These are phyloP conservation scores for Xerocomellus dryophilus DNA, from an alignment of 768 basidiomycete genomes.

Conservation along the genomic window DNA sequence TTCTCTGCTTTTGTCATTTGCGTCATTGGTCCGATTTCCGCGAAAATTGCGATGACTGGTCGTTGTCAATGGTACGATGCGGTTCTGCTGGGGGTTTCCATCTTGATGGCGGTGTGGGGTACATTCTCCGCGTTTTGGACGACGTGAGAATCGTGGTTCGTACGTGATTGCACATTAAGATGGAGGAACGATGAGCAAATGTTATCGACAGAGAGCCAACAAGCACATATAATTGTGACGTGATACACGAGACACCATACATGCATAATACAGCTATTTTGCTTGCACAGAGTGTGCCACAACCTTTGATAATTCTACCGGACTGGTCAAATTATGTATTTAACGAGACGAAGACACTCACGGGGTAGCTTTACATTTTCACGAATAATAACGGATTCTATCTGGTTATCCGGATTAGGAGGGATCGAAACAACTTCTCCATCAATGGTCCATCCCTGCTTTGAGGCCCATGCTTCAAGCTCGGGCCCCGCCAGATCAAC, in stretches of 20 bases:
- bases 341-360: slow-evolving; percentile 38
- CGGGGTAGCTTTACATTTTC: slow-evolving; percentile 80
- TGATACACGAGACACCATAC: slow-evolving; percentile 3
- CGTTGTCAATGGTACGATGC: slow-evolving; percentile 52
- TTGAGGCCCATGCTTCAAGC: slow-evolving; percentile 56
- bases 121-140: slow-evolving; percentile 62
- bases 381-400: slow-evolving; percentile 80
- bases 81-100: slow-evolving; percentile 47
- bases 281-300: slow-evolving; percentile 67
- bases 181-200: neutral
- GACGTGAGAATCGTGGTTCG: slow-evolving; percentile 17
- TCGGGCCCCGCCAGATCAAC: slow-evolving; percentile 64
- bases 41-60: slow-evolving; percentile 59
- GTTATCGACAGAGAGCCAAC: neutral
- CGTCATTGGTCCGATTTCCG: slow-evolving; percentile 72
- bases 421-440: slow-evolving; percentile 65
- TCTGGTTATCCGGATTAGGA: slow-evolving; percentile 84
- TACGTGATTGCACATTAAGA: neutral
- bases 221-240: slow-evolving; percentile 1
- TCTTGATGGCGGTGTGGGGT: slow-evolving; percentile 75
- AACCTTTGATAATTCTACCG: slow-evolving; percentile 70
- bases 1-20: slow-evolving; percentile 78
- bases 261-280: slow-evolving; percentile 31
- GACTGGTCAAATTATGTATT: neutral
- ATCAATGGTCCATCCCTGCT: slow-evolving; percentile 67